These are phyloP conservation scores for Phytophthora parvispora DNA, from an alignment of 352 stramenopile genomes.

Conservation along the genomic window DNA sequence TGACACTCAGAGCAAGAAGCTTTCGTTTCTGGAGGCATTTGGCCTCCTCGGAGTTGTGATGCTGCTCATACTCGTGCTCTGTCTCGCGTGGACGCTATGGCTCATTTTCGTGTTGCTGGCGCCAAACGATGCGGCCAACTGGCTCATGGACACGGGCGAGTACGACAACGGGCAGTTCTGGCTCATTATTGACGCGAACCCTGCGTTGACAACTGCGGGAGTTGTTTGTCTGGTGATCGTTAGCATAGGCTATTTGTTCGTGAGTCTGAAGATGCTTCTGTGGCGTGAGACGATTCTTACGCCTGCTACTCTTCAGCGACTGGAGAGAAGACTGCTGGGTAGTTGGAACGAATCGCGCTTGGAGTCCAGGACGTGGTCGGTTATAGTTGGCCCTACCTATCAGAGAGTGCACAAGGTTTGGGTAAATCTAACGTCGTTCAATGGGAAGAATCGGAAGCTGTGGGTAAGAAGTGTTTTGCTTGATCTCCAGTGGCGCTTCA, in stretches of 20 bases:
- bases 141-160: conserved; percentile 28
- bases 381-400: conserved; percentile 9
- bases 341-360: background rate
- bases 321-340: conserved; percentile 6
- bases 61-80: conserved; percentile 9
- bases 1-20: background rate
- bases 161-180: conserved; percentile 41
- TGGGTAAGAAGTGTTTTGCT: conserved; percentile 20
- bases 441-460: conserved; percentile 24
- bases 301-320: background rate
- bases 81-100: conserved; percentile 21
- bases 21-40: conserved; percentile 21
- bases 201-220: background rate
- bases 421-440: conserved; percentile 28
- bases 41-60: conserved; percentile 10
- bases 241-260: conserved; percentile 13
- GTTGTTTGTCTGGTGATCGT: conserved; percentile 6
- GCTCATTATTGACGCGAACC: conserved; percentile 22
- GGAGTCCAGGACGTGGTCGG: conserved; percentile 6
- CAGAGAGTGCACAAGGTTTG: background rate
- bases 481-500: too few species aligned
- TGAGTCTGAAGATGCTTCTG: conserved; percentile 20
- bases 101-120: conserved; percentile 25
- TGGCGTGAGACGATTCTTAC: conserved; percentile 18
- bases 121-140: conserved; percentile 32